Base-by-base conservation (phyloP, 148 eudicot genomes). In the Cornus kousa region DNA sequence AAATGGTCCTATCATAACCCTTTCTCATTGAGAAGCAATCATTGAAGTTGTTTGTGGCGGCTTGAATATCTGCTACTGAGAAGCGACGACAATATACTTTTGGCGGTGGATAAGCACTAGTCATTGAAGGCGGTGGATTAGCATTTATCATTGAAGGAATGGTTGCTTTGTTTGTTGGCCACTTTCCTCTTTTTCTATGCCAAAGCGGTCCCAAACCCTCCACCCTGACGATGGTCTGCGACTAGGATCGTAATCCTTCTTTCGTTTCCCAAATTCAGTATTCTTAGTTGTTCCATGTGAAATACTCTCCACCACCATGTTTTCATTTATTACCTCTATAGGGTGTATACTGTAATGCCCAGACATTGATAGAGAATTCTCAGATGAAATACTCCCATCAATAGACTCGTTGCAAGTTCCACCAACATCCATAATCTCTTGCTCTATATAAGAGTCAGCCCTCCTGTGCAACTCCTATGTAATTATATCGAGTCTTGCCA, bases 401-500 rank as follows among this genome's bases (percentile, higher is more conserved):
- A 72, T 28, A 9, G 60, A n/a, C 75, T 43, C 24, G 75, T 50
- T 50, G 64, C 14, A 35, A 50, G 13, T 32, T 62, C 14, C 24
- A 46, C 37, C 48, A 50, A 23, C 19, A 50, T 72, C 10, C 24
- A 48, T 31, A 31, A 5, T 35, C 64, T 72, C 75, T 32, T 46
- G 28, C 48, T 72, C 75, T 31, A 31, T 28, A 4, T 16, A 28
- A 28, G 5, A 33, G 5, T 37, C 67, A 46, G 28, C 48, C 62
- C 19, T 70, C 3, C 72, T 71, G 23, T 81, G 78, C 31, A 70
- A 78, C 24, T 50, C 82, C 64, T 73, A 62, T 9, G 77, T 80
- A 69, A 28, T 28, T 28, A 76, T 31, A 74, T 82, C 77, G 16
- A 85, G 85, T 6, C 77, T 75, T 19, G 33, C 33, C 40, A 80